Base-by-base conservation (phyloP, 2,329 filamentous ascomycete species). In the Ceratocystis colombiana region DNA sequence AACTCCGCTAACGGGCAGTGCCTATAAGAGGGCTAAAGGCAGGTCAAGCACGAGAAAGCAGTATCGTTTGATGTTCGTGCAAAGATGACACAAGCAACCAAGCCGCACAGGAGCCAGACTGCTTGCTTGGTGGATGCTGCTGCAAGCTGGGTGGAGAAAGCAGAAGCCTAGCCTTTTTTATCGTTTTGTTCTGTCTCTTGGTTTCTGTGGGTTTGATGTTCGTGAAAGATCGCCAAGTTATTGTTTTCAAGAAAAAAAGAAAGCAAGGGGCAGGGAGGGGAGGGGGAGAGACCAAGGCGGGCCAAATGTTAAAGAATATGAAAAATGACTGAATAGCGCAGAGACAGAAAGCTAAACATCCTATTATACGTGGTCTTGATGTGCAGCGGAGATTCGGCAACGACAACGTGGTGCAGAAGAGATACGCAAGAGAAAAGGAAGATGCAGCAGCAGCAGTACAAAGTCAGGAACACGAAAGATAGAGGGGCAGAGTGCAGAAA, bases 281-380 rank as follows among this genome's bases (percentile, higher is more conserved):
- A 20, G 17, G 22, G 8, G 7, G 28, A 30, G n/a, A 17, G 25
- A 57, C 12, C 8, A 15, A 53, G 48, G 28, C 37, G 37, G 3
- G 12, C 20, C 48, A 20, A 25, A 25, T 53, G 53, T 30, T 59
- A 59, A n/a, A 59, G 25, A 30, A 59, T 59, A 59, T 59, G 28
- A 15, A 59, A 59, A 17, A 59, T 30, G 3, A 59, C 53, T n/a
- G 53, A 59, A 22, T 59, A 59, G n/a, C 15, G 28, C 53, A 59
- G 53, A 59, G 53, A 59, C 53, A 59, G 53, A 59, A 59, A 59
- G 22, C 25, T 59, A 59, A 20, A 59, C 53, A 59, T 59, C 17
- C 53, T 59, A 30, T 33, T 30, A n/a, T 59, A 30, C 20, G 48
- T 53, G 20, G 37, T 50, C 22, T 50, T 50, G 46, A 12, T 50